A percentile compares a stretch with the other conserved stretches of the same genome.
phyloP scores from a whole-genome alignment of 768 basidiomycete genomes.

The Leccinum pellstonianum region DNA sequence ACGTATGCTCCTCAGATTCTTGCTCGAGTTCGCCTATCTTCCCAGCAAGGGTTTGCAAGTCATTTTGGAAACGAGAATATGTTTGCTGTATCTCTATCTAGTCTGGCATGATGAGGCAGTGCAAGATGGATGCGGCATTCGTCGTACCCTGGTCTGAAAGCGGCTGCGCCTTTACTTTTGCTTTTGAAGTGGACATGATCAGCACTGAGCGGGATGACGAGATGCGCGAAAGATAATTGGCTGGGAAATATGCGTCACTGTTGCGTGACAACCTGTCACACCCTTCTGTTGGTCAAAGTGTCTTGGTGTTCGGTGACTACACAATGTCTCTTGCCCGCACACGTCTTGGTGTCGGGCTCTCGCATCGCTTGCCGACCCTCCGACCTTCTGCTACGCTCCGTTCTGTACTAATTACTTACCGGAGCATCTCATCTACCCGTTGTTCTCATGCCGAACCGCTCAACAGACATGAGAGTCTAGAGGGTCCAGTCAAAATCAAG shows the following conservation, averaged over 20 bases:
- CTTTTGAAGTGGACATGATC: constrained; percentile 52
- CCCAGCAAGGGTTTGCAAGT: constrained; percentile 85
- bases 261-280: constrained; percentile 30
- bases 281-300: constrained; percentile 9
- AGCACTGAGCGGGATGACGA: not conserved
- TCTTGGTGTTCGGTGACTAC: constrained; percentile 18
- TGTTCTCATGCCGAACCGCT: constrained; percentile 24
- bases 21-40: constrained; percentile 97
- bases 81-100: constrained; percentile 82
- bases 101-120: constrained; percentile 39
- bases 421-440: constrained; percentile 34
- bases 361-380: constrained; percentile 39
- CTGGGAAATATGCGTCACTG: constrained; percentile 21
- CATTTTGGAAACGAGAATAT: constrained; percentile 80
- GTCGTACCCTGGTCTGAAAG: constrained; percentile 72
- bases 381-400: constrained; percentile 30
- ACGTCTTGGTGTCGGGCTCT: constrained; percentile 51
- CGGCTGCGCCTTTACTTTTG: constrained; percentile 55
- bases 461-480: constrained; percentile 15
- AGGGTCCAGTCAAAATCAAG: constrained; percentile 28
- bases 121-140: constrained; percentile 1
- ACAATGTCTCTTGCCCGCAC: constrained; percentile 59
- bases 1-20: constrained; percentile 96
- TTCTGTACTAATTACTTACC: constrained; percentile 43
- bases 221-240: constrained; percentile 29